These are phyloP conservation scores for Carex scoparia DNA, from an alignment of 176 grass and related monocot species.

Conservation along the genomic window DNA sequence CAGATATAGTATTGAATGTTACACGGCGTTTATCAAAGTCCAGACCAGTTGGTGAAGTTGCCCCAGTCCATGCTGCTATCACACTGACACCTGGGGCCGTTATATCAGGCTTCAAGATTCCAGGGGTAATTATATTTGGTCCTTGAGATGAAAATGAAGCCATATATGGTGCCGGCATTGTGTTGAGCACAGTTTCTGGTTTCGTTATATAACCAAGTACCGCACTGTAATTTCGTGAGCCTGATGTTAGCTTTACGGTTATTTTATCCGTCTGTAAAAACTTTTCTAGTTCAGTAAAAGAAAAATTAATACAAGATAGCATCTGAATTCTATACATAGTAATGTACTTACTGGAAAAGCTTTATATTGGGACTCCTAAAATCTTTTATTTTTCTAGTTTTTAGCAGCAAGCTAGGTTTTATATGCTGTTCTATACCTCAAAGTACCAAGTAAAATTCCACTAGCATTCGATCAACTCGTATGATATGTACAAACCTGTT, in stretches of 20 bases:
- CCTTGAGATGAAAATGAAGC: slow-evolving; percentile 61
- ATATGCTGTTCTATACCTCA: not conserved
- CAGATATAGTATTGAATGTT: slow-evolving; percentile 36
- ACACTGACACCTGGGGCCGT: slow-evolving; percentile 56
- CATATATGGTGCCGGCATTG: slow-evolving; percentile 54
- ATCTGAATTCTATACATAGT: too few species aligned
- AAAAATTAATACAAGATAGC: too few species aligned
- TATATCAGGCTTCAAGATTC: slow-evolving; percentile 57
- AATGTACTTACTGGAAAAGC: too few species aligned
- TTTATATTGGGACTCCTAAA: too few species aligned
- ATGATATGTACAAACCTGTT: slow-evolving; percentile 8
- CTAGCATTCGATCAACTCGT: not conserved
- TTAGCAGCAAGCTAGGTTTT: too few species aligned
- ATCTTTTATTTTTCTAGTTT: too few species aligned
- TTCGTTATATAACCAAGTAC: slow-evolving; percentile 45
- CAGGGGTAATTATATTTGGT: slow-evolving; percentile 42
- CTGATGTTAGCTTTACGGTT: not conserved
- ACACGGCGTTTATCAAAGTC: slow-evolving; percentile 40
- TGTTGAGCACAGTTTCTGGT: slow-evolving; percentile 33
- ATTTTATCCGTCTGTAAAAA: not conserved
- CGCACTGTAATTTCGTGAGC: not conserved
- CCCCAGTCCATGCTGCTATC: slow-evolving; percentile 44
- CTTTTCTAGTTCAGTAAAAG: too few species aligned
- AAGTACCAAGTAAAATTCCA: not conserved
- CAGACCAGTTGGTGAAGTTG: not conserved